These are phyloP conservation scores for Letharia lupina DNA, from an alignment of 495 filamentous ascomycete genomes.

Conservation along the genomic window DNA sequence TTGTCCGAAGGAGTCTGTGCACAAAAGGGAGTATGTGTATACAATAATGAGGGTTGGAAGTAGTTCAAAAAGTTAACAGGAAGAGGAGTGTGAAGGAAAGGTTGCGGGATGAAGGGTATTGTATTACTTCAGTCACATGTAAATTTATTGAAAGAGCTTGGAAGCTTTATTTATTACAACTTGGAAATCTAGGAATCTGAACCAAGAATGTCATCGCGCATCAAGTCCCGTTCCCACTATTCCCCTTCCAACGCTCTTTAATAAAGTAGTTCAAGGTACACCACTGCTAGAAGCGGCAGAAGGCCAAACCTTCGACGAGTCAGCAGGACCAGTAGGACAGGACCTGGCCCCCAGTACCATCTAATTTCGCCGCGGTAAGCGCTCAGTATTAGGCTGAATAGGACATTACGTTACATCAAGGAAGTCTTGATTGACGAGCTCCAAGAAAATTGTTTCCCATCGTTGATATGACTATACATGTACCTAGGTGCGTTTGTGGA, in stretches of 20 bases:
- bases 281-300: too few relatives aligned
- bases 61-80: neutral
- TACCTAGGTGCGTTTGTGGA: too few relatives aligned
- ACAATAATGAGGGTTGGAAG: neutral
- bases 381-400: too few relatives aligned
- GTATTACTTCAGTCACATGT: neutral
- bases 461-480: too few relatives aligned
- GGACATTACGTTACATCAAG: too few relatives aligned
- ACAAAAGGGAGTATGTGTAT: neutral
- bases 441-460: too few relatives aligned
- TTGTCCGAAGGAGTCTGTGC: neutral
- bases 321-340: too few relatives aligned
- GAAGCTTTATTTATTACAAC: conserved; percentile 3
- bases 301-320: too few relatives aligned
- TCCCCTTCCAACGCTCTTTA: neutral
- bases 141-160: neutral
- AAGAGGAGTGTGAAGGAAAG: neutral
- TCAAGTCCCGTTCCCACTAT: neutral
- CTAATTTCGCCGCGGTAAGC: too few relatives aligned
- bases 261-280: too few relatives aligned
- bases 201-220: conserved; percentile 7
- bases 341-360: too few relatives aligned
- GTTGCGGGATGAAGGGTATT: neutral
- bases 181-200: neutral
- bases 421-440: too few relatives aligned